phyloP scores from a whole-genome alignment of 2,329 filamentous ascomycete genomes.

The Botrytis squamosa region DNA sequence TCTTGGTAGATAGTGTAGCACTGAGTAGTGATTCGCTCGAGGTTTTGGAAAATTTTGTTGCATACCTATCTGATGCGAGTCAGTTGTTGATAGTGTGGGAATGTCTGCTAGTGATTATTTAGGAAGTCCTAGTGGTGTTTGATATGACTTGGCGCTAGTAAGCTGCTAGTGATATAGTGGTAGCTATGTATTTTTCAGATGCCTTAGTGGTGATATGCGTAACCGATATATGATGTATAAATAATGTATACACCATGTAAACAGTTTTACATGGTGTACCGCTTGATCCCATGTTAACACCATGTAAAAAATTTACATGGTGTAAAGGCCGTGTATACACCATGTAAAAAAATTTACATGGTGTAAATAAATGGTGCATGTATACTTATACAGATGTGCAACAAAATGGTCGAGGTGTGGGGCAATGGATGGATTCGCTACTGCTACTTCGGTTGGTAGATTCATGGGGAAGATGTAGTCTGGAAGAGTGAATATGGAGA shows the following conservation, averaged over 20 bases:
- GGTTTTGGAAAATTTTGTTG: no score
- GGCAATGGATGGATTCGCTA: neutral
- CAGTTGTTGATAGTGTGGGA: neutral
- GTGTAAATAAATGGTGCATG: no score
- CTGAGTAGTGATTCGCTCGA: no score
- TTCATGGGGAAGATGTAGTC: neutral
- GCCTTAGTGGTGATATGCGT: no score
- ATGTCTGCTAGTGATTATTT: neutral
- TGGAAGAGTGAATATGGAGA: neutral
- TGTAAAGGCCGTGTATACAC: no score
- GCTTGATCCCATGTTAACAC: no score
- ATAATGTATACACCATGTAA: no score
- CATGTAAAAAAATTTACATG: no score
- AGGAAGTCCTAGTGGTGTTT: neutral
- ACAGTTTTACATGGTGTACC: no score
- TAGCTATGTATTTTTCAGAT: neutral
- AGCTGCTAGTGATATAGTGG: neutral
- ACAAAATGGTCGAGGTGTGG: neutral
- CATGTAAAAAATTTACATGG: no score
- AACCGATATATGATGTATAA: no score
- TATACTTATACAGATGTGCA: neutral
- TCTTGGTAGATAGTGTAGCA: no score
- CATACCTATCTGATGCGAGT: neutral
- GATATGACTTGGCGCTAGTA: neutral
- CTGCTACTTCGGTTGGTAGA: neutral